phyloP scores from a whole-genome alignment of 306 rosid species.

The Begonia masoniana region DNA sequence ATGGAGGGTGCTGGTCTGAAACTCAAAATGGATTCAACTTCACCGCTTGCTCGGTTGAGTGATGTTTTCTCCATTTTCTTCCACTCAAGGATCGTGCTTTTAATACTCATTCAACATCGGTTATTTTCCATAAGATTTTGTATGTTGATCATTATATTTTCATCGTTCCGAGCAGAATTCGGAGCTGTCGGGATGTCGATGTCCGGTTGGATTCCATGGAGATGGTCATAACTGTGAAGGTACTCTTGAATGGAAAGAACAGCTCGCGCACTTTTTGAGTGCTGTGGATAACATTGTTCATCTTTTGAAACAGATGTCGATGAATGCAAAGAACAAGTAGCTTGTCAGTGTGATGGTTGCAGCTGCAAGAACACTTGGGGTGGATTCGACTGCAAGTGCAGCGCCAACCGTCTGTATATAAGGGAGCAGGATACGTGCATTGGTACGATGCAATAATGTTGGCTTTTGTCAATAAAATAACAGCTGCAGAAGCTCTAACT shows the following conservation, averaged over 20 bases:
- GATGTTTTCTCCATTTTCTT: constrained; percentile 11
- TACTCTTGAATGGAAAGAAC: constrained; percentile 4
- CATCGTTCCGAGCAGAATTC: constrained; percentile 28
- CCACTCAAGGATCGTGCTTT: not conserved
- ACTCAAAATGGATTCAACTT: constrained; percentile 24
- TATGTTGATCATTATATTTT: too few relatives aligned
- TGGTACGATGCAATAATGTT: constrained; percentile 12
- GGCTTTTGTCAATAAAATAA: too few relatives aligned
- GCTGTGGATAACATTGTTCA: too few relatives aligned
- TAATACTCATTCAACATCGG: too few relatives aligned
- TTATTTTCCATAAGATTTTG: too few relatives aligned
- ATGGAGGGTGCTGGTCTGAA: constrained; percentile 94
- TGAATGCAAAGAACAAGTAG: constrained; percentile 31
- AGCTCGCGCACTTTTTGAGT: too few relatives aligned
- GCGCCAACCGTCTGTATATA: constrained; percentile 26
- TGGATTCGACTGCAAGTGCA: constrained; percentile 41
- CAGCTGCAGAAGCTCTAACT: too few relatives aligned
- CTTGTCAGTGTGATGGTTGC: constrained; percentile 42
- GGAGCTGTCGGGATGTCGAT: constrained; percentile 44
- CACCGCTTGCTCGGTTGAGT: constrained; percentile 98
- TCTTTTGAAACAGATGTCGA: constrained; percentile 26
- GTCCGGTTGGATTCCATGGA: constrained; percentile 65
- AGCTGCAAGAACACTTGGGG: constrained; percentile 49
- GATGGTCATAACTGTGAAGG: constrained; percentile 69
- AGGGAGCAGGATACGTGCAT: constrained; percentile 41